Evolutionary conservation across 2,329 filamentous ascomycete genomes (phyloP).

Genomic region (Orbilia ellipsospora): DNA sequence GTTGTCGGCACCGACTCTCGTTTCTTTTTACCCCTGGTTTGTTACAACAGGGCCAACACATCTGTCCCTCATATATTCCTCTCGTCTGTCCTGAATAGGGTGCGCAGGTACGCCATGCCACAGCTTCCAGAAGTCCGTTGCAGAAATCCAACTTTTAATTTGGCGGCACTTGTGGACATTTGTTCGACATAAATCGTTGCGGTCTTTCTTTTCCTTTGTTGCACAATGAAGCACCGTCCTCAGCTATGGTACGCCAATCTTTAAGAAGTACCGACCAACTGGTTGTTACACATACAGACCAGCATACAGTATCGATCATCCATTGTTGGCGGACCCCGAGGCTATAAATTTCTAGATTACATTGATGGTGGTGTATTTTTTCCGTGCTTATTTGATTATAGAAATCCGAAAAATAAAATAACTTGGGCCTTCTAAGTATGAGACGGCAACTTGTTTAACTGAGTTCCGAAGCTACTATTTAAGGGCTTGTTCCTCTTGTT

Average conservation of each 20-base stretch:
- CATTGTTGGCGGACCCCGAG: too few relatives aligned
- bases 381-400: too few relatives aligned
- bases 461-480: too few relatives aligned
- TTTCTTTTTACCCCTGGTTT: not conserved
- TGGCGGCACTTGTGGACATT: too few relatives aligned
- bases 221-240: not conserved
- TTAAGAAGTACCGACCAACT: not conserved
- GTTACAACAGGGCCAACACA: constrained; percentile 3
- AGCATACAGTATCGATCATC: not conserved
- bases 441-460: too few relatives aligned
- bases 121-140: not conserved
- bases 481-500: too few relatives aligned
- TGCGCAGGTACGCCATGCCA: not conserved
- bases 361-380: too few relatives aligned
- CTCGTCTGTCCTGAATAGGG: not conserved
- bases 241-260: not conserved
- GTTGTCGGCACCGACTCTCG: not conserved
- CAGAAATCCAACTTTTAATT: not conserved
- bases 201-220: not conserved
- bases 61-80: not conserved
- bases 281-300: not conserved
- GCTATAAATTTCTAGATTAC: too few relatives aligned
- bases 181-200: too few relatives aligned
- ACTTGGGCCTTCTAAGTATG: too few relatives aligned
- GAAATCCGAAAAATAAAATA: too few relatives aligned